phyloP scores from a whole-genome alignment of 768 basidiomycete genomes.

The Suillus hirtellus region DNA sequence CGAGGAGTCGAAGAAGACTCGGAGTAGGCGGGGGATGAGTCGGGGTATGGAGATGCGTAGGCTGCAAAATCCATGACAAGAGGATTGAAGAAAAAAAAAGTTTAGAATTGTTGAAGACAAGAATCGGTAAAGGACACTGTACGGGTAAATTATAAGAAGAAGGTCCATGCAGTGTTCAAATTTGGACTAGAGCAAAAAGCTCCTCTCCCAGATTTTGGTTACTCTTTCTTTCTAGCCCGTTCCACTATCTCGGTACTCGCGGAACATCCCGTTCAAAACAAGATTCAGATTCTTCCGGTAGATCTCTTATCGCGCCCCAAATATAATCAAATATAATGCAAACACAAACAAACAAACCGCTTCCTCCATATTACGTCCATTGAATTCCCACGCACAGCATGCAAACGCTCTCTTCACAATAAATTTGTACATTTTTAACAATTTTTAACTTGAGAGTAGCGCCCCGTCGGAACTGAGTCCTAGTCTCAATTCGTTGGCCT shows the following conservation, averaged over 20 bases:
- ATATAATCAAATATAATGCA: conserved; percentile 18
- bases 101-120: conserved; percentile 5
- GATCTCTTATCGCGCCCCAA: conserved; percentile 27
- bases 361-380: conserved; percentile 30
- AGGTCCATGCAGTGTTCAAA: conserved; percentile 33
- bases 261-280: conserved; percentile 33
- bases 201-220: conserved; percentile 39
- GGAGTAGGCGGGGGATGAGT: conserved; percentile 46
- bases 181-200: conserved; percentile 19
- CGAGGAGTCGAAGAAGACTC: conserved; percentile 69
- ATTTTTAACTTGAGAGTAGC: conserved; percentile 1
- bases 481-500: conserved; percentile 12
- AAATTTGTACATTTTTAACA: conserved; percentile 4
- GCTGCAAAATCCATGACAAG: conserved; percentile 56
- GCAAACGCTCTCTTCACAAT: conserved; percentile 6
- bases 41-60: conserved; percentile 41
- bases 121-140: conserved; percentile 13
- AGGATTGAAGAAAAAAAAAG: neutral
- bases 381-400: conserved; percentile 34
- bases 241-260: conserved; percentile 31
- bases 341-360: conserved; percentile 25
- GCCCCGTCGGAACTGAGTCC: conserved; percentile 18
- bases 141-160: conserved; percentile 34
- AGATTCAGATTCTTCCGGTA: conserved; percentile 23
- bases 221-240: conserved; percentile 37